phyloP scores from a whole-genome alignment of 768 basidiomycete species.

The Suillus placidus region DNA sequence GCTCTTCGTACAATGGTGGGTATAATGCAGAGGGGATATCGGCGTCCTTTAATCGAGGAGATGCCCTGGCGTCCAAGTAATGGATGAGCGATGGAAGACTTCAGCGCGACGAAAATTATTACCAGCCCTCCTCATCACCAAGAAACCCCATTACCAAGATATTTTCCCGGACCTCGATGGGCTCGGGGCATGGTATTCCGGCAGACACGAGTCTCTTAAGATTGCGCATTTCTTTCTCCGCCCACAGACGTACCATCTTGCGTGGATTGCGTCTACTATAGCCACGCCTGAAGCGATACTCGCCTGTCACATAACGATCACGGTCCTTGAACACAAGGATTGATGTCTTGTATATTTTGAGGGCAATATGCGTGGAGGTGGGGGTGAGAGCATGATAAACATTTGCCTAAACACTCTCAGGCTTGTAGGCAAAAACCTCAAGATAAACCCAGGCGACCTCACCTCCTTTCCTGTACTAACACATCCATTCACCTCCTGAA shows the following conservation, averaged over 20 bases:
- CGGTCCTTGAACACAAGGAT: slow-evolving; percentile 97
- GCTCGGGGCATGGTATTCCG: slow-evolving; percentile 85
- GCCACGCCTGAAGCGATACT: slow-evolving; percentile 91
- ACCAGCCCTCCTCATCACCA: slow-evolving; percentile 83
- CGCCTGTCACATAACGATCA: slow-evolving; percentile 95
- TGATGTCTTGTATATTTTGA: slow-evolving; percentile 99
- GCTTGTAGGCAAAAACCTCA: slow-evolving; percentile 34
- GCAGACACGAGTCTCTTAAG: slow-evolving; percentile 81
- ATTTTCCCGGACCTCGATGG: slow-evolving; percentile 93
- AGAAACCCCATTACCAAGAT: slow-evolving; percentile 96
- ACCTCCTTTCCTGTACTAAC: slow-evolving; percentile 99
- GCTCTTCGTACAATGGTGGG: slow-evolving; percentile 70
- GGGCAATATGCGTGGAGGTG: slow-evolving; percentile 66
- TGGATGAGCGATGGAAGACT: slow-evolving; percentile 3
- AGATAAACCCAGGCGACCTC: slow-evolving; percentile 21
- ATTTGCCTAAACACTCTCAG: slow-evolving; percentile 60
- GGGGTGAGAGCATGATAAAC: slow-evolving; percentile 88
- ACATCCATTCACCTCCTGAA: slow-evolving; percentile 93
- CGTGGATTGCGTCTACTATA: slow-evolving; percentile 90
- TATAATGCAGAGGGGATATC: slow-evolving; percentile 53
- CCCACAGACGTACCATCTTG: slow-evolving; percentile 99
- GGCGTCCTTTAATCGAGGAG: slow-evolving; percentile 93
- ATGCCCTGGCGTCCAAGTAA: slow-evolving; percentile 60
- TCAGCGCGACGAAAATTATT: slow-evolving; percentile 30
- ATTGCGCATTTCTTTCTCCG: slow-evolving; percentile 99